Conservation (phyloP, 2,329 filamentous ascomycete genomes). For the Paecilomyces dactylethromorphus region DNA sequence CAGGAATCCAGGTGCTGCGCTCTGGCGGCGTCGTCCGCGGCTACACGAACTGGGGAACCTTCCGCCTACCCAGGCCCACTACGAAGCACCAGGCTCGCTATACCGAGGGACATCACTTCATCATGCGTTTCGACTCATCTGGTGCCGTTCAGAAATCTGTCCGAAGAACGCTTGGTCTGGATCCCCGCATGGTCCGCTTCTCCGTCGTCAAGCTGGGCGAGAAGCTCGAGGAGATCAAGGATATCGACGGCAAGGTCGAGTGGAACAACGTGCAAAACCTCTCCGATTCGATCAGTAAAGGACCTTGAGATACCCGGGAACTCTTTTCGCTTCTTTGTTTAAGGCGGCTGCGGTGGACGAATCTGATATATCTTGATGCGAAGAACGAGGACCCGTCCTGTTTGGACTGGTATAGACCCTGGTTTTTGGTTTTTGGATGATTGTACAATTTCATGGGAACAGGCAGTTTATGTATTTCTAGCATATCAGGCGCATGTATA, state of each 20-base stretch:
- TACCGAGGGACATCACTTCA: constrained; percentile 88
- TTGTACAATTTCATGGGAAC: neutral
- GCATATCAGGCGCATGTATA: constrained; percentile 28
- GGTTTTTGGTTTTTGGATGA: neutral
- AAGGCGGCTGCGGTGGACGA: neutral
- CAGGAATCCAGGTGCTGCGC: constrained; percentile 74
- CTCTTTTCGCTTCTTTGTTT: constrained; percentile 2
- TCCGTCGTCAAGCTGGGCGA: constrained; percentile 78
- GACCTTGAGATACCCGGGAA: neutral
- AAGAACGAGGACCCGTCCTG: neutral
- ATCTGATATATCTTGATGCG: neutral
- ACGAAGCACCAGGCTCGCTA: constrained; percentile 78
- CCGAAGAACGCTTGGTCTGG: constrained; percentile 67
- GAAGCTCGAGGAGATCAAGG: constrained; percentile 56
- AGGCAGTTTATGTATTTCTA: constrained; percentile 5
- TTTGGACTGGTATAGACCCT: neutral
- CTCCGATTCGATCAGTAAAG: constrained; percentile 15
- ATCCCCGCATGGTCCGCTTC: constrained; percentile 85
- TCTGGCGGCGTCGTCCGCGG: constrained; percentile 85
- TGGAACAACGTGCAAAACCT: constrained; percentile 39
- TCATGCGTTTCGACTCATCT: constrained; percentile 89
- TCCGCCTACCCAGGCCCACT: constrained; percentile 72
- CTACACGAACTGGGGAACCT: constrained; percentile 91
- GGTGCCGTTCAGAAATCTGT: constrained; percentile 68
- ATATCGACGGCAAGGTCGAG: constrained; percentile 49